Evolutionary conservation across 2,329 filamentous ascomycete species (phyloP).

Genomic region (Aureobasidium sp.): DNA sequence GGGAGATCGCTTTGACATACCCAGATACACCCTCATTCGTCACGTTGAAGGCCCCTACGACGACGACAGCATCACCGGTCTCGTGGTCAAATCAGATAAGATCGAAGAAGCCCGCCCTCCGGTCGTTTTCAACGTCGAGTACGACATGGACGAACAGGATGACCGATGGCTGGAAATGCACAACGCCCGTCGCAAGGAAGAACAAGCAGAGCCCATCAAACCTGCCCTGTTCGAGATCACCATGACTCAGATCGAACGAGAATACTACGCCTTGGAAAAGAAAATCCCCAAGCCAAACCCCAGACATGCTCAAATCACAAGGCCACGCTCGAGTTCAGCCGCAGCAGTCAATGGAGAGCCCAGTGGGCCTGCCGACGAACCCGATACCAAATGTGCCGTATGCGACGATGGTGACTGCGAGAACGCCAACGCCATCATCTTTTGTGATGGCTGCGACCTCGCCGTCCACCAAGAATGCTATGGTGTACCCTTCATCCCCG

Average conservation of each 20-base stretch:
- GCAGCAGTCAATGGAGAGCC: constrained; percentile 93
- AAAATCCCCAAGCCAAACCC: constrained; percentile 91
- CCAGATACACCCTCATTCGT: constrained; percentile 63
- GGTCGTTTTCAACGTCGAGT: constrained; percentile 75
- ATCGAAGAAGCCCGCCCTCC: constrained; percentile 46
- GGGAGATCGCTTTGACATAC: constrained; percentile 78
- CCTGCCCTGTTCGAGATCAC: constrained; percentile 95
- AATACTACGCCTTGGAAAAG: constrained; percentile 95
- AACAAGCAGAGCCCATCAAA: constrained; percentile 74
- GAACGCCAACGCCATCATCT: constrained; percentile 98
- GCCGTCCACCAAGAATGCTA: constrained; percentile 99
- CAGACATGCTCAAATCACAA: constrained; percentile 89
- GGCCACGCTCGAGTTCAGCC: constrained; percentile 86
- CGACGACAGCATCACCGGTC: constrained; percentile 50
- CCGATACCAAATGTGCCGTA: constrained; percentile 94
- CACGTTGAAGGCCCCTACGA: constrained; percentile 57
- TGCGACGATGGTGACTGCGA: constrained; percentile 99
- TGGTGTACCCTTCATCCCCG: constrained; percentile 95
- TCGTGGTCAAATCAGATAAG: constrained; percentile 48
- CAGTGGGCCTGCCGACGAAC: constrained; percentile 73
- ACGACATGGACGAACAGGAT: constrained; percentile 99
- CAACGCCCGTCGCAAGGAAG: constrained; percentile 67
- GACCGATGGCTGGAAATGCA: constrained; percentile 88
- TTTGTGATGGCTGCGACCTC: constrained; percentile 95
- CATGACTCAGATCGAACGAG: constrained; percentile 98